phyloP scores from a whole-genome alignment of 768 basidiomycete species.

The Galerina sulciceps region DNA sequence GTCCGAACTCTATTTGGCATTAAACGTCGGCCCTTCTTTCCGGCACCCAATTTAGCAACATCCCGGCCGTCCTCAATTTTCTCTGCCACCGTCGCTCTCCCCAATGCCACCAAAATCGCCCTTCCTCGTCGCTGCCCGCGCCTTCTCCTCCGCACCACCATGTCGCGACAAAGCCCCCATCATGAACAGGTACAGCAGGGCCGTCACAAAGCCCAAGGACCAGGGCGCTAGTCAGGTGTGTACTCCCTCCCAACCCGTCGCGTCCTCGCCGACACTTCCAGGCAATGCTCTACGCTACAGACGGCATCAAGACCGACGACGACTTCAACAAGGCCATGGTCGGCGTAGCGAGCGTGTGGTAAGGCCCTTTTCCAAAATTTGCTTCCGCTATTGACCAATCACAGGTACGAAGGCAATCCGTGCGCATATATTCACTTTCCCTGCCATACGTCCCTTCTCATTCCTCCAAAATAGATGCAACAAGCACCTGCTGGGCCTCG shows the following conservation, averaged over 20 bases:
- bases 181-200: constrained; percentile 76
- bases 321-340: constrained; percentile 98
- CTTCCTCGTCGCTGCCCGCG: constrained; percentile 33
- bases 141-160: constrained; percentile 42
- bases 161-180: constrained; percentile 41
- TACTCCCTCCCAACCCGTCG: neutral
- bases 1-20: constrained; percentile 37
- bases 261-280: constrained; percentile 31
- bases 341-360: constrained; percentile 97
- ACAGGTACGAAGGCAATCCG: constrained; percentile 99
- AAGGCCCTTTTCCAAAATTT: constrained; percentile 31
- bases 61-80: neutral
- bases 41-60: no score
- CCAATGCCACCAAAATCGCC: constrained; percentile 13
- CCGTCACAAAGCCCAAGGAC: constrained; percentile 88
- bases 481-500: constrained; percentile 87
- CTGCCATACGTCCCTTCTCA: constrained; percentile 7
- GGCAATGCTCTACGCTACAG: constrained; percentile 99
- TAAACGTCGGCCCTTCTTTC: constrained; percentile 18
- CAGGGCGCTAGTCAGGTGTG: constrained; percentile 92
- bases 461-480: constrained; percentile 73
- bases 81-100: neutral
- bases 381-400: constrained; percentile 15
- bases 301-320: constrained; percentile 76
- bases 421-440: constrained; percentile 44